Conservation (phyloP, 2,329 filamentous ascomycete genomes). For the Thelonectria blattea region DNA sequence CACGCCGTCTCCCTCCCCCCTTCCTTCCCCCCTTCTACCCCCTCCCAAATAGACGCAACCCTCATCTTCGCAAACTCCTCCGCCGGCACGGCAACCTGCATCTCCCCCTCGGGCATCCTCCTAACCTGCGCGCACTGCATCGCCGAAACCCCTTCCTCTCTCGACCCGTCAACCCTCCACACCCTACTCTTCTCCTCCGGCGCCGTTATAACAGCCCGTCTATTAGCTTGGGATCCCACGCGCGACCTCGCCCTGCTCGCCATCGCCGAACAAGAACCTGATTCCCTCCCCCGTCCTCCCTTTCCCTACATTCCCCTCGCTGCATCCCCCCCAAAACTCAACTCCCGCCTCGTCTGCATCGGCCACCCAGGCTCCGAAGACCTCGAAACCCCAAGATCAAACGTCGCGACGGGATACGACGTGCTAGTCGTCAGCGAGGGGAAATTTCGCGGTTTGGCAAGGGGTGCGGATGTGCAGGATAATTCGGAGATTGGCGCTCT, state of each 20-base stretch:
- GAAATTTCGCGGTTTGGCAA: constrained; percentile 46
- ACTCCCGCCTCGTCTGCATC: constrained; percentile 40
- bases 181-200: constrained; percentile 54
- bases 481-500: constrained; percentile 58
- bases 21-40: constrained; percentile 3
- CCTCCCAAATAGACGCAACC: constrained; percentile 34
- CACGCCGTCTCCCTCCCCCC: constrained; percentile 26
- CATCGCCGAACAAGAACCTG: constrained; percentile 41
- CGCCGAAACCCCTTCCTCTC: constrained; percentile 47
- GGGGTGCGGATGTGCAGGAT: constrained; percentile 52
- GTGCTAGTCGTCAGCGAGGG: constrained; percentile 54
- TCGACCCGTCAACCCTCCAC: constrained; percentile 37
- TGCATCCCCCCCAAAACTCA: constrained; percentile 22
- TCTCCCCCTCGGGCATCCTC: constrained; percentile 50
- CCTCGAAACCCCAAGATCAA: constrained; percentile 48
- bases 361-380: constrained; percentile 48
- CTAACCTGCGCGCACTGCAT: constrained; percentile 60
- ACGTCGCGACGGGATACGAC: constrained; percentile 51
- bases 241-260: constrained; percentile 55
- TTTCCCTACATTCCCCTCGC: constrained; percentile 35
- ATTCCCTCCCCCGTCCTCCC: background rate
- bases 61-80: constrained; percentile 57
- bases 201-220: constrained; percentile 46
- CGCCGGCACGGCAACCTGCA: constrained; percentile 58
- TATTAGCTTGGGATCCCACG: constrained; percentile 48